Conservation (phyloP, 1,139 yeast species). For the Kodamaea sp. region DNA sequence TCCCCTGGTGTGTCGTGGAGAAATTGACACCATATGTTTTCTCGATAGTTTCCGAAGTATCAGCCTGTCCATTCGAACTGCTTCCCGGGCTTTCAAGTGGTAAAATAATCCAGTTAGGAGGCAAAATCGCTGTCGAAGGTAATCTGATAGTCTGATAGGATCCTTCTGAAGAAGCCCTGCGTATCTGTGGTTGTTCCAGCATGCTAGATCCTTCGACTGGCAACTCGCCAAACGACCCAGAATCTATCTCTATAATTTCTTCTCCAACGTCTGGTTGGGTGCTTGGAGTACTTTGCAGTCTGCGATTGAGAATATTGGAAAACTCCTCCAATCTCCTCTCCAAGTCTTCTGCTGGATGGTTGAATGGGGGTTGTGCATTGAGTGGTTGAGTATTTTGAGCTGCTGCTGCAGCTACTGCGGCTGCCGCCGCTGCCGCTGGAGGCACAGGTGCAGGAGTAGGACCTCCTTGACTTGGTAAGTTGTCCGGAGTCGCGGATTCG, state of each 20-base stretch:
- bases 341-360: constrained; percentile 10
- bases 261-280: too few species aligned
- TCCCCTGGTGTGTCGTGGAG: constrained; percentile 10
- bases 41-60: constrained; percentile 1
- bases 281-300: not conserved
- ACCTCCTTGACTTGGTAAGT: too few species aligned
- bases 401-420: constrained; percentile 4
- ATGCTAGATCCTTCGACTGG: too few species aligned
- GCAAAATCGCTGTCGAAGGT: constrained; percentile 30
- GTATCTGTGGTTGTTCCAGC: constrained; percentile 1
- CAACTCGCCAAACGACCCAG: not conserved
- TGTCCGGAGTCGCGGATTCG: constrained; percentile 6
- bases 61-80: too few species aligned
- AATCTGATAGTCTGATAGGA: constrained; percentile 23
- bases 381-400: not conserved
- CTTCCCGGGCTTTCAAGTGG: constrained; percentile 25
- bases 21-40: constrained; percentile 8
- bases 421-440: constrained; percentile 8
- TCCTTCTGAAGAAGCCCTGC: constrained; percentile 1
- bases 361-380: constrained; percentile 8
- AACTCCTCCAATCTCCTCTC: constrained; percentile 11
- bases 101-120: constrained; percentile 38
- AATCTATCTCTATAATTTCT: not conserved
- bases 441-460: constrained; percentile 3
- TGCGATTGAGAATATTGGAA: constrained; percentile 6